Evolutionary conservation across 257 asterid species (phyloP).

Genomic region (Jasminum sambac): DNA sequence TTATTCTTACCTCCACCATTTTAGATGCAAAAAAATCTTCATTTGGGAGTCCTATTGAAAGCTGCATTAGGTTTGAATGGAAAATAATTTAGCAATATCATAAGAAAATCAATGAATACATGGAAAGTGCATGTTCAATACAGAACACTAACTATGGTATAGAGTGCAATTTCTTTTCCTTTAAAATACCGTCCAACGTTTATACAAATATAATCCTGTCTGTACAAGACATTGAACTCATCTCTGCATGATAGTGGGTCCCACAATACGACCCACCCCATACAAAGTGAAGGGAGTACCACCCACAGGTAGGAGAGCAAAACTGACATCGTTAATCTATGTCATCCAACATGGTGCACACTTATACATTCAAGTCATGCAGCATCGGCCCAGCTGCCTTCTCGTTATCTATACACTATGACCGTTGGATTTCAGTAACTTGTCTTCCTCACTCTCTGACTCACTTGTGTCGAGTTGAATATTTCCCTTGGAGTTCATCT

Average conservation of each 20-base stretch:
- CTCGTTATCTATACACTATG: slow-evolving; percentile 50
- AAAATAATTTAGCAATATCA: background rate
- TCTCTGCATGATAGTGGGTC: too few relatives aligned
- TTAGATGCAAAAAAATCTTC: background rate
- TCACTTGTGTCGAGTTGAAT: slow-evolving; percentile 51
- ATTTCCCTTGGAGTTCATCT: slow-evolving; percentile 51
- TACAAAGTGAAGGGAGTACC: too few relatives aligned
- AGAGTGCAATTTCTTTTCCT: too few relatives aligned
- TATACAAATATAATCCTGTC: too few relatives aligned
- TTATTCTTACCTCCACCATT: too few relatives aligned
- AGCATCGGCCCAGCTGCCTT: background rate
- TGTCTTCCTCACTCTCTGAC: slow-evolving; percentile 61
- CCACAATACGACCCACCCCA: too few relatives aligned
- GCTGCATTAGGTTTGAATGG: background rate
- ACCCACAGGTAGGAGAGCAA: too few relatives aligned
- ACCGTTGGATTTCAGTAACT: slow-evolving; percentile 58
- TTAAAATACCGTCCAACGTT: too few relatives aligned
- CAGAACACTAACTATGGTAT: background rate
- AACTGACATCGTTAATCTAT: background rate
- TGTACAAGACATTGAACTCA: too few relatives aligned
- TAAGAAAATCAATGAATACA: background rate
- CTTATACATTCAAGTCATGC: background rate
- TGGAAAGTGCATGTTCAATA: background rate
- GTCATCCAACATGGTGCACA: background rate
- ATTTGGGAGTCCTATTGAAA: background rate